Conservation (phyloP, 1,139 yeast genomes). For the Komagataea norvegica region DNA sequence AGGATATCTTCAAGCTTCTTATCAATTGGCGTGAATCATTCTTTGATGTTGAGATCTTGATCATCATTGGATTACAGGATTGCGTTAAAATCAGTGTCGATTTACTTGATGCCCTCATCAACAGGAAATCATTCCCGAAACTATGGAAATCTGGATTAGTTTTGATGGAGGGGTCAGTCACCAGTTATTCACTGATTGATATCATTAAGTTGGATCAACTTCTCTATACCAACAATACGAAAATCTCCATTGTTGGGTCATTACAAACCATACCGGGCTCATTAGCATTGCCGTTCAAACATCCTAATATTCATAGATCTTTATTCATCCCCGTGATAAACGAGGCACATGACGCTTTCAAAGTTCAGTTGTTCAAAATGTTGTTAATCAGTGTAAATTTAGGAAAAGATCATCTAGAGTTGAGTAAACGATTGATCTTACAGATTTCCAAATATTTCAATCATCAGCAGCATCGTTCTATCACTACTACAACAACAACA, state of each 20-base stretch:
- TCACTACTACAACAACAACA: too few species aligned
- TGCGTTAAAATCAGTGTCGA: slow-evolving; percentile 15
- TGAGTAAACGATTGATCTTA: slow-evolving; percentile 15
- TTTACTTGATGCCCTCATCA: slow-evolving; percentile 17
- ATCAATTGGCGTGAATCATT: slow-evolving; percentile 24
- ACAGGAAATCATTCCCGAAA: slow-evolving; percentile 13
- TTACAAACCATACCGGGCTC: slow-evolving; percentile 38
- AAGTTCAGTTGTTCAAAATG: slow-evolving; percentile 32
- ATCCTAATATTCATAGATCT: slow-evolving; percentile 51
- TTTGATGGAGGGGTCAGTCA: slow-evolving; percentile 15
- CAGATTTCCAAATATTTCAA: slow-evolving; percentile 22
- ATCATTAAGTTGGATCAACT: neutral
- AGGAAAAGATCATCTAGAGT: slow-evolving; percentile 11
- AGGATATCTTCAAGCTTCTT: slow-evolving; percentile 16
- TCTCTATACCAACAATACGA: slow-evolving; percentile 35
- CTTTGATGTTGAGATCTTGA: slow-evolving; percentile 15
- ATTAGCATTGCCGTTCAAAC: slow-evolving; percentile 40
- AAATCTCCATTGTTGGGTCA: slow-evolving; percentile 46
- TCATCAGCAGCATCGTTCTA: neutral
- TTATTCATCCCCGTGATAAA: slow-evolving; percentile 28
- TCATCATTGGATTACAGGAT: slow-evolving; percentile 17
- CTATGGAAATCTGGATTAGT: slow-evolving; percentile 17
- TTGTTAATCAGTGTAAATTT: slow-evolving; percentile 35
- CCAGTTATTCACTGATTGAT: neutral
- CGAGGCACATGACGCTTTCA: slow-evolving; percentile 23